These are phyloP conservation scores for Takashimella koratensis DNA, from an alignment of 1,284 basidiomycete species.

Conservation along the genomic window DNA sequence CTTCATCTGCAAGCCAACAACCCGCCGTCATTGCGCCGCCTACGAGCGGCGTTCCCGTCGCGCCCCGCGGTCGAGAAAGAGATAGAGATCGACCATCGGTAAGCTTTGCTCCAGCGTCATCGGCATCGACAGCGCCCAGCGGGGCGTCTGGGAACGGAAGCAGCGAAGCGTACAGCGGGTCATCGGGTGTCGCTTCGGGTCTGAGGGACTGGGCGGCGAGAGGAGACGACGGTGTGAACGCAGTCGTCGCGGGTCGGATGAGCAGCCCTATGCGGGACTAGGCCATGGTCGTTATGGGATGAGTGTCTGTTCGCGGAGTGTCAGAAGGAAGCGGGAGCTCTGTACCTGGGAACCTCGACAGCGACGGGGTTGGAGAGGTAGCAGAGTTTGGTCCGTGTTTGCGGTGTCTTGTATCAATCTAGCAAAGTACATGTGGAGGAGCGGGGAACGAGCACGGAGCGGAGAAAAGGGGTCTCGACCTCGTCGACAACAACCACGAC, in stretches of 20 bases:
- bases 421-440: too few species aligned
- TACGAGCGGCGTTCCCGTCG: background rate
- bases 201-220: background rate
- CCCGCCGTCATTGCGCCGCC: background rate
- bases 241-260: background rate
- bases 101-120: conserved; percentile 1
- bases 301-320: too few species aligned
- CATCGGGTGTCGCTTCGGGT: background rate
- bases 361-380: too few species aligned
- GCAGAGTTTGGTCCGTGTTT: too few species aligned
- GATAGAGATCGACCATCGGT: conserved; percentile 3
- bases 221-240: background rate
- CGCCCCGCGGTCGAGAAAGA: background rate
- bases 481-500: too few species aligned
- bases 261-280: background rate
- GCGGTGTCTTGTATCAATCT: too few species aligned
- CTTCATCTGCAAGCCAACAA: background rate
- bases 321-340: too few species aligned
- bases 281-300: too few species aligned
- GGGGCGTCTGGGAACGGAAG: background rate
- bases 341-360: too few species aligned
- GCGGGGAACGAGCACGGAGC: too few species aligned
- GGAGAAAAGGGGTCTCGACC: too few species aligned
- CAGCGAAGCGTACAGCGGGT: background rate
- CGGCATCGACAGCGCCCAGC: background rate